Base-by-base conservation (phyloP, 2,329 filamentous ascomycete species). In the Aureobasidium sp. region DNA sequence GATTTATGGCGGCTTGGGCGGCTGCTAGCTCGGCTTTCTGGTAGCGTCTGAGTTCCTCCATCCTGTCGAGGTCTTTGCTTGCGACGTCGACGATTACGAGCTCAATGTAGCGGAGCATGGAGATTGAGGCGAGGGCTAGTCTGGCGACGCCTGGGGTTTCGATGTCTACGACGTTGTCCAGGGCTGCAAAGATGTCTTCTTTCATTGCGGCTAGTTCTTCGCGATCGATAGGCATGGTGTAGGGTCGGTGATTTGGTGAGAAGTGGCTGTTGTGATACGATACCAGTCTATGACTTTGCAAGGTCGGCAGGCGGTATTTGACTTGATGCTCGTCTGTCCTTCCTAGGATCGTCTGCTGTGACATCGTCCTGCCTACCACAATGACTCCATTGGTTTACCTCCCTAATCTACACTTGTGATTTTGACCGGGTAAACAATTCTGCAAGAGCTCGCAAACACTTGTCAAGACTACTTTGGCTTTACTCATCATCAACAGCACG, bases 31-130 rank as follows among this genome's bases (percentile, higher is more conserved):
- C 30, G 8, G 21, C 8, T 7, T 21, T 19, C 11, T 47, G 44
- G 1, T 12, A 2, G 14, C n/a, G 14, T 10, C 44, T 34, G 2
- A 37, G 6, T 17, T 47, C 32, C 25, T 47, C 21, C 7, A 47
- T 37, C 6, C 14, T 14, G 14, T 35, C 32, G n/a, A 47, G 30
- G 3, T 47, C 44, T 12, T 19, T 27, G 30, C 30, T 24, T 11
- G 30, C n/a, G 6, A 35, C 21, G 7, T 47, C 10, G 10, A 27
- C 2, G 14, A 35, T 8, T 3, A 29, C n/a, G 3, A 21, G 35
- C 21, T 47, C 44, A 30, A 47, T 14, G 30, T 35, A 47, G 30
- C 30, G 30, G 4, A 47, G 21, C 44, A 47, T 47, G 8, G 44
- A 35, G 21, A 47, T 35, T n/a, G 44, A 35, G 21, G 44, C 35